These are phyloP conservation scores for Cyclostephanos invisitatus DNA, from an alignment of 108 stramenopile species.

Conservation along the genomic window DNA sequence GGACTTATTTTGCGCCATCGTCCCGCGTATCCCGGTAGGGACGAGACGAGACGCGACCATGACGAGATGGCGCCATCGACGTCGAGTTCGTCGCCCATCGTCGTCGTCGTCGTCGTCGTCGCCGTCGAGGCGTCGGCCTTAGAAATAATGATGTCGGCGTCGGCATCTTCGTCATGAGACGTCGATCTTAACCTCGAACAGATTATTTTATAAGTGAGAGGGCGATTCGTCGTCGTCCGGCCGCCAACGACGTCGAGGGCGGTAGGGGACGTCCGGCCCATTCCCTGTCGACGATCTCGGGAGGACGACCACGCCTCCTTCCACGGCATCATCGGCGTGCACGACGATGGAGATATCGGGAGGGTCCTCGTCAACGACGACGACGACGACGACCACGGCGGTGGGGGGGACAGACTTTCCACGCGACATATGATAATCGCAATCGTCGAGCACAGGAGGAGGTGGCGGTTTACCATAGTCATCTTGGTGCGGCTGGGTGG, in stretches of 20 bases:
- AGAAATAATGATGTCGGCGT: not conserved
- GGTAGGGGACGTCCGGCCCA: too few species aligned
- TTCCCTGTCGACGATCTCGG: not conserved
- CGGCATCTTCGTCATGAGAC: not conserved
- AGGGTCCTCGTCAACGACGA: not conserved
- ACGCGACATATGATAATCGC: not conserved
- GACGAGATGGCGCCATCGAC: constrained; percentile 42
- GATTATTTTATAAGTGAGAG: too few species aligned
- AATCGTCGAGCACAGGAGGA: not conserved
- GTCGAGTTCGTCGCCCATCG: constrained; percentile 1
- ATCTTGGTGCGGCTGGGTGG: too few species aligned
- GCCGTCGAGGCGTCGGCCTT: not conserved
- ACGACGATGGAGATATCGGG: not conserved
- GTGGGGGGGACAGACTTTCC: not conserved
- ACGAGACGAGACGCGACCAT: constrained; percentile 29
- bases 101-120: not conserved
- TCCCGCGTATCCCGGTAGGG: constrained; percentile 23
- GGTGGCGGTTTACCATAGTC: not conserved
- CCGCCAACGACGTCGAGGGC: too few species aligned
- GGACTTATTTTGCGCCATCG: not conserved
- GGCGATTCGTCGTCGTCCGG: too few species aligned
- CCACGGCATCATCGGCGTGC: not conserved
- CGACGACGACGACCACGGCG: not conserved
- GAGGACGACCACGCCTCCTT: too few species aligned
- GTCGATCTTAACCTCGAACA: not conserved